Percentiles rank a stretch among this genome's conserved stretches.
Evolutionary conservation across 805 yeast species (phyloP).

Genomic region (Wickerhamomyces kurtzmanii): DNA sequence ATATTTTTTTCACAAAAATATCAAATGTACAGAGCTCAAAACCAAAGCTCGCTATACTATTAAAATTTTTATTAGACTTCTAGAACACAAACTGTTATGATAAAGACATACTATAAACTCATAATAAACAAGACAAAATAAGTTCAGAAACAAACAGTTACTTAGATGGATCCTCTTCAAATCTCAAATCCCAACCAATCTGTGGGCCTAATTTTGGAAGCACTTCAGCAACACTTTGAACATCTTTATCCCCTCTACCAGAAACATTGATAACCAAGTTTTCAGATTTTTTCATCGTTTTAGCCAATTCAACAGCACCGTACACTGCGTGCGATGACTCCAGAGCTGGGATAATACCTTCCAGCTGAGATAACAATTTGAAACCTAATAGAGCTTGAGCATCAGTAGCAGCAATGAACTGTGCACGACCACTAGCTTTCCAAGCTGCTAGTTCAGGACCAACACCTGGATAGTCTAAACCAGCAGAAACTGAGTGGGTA

Average conservation of each 20-base stretch:
- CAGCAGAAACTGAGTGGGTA: conserved; percentile 97
- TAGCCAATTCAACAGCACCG: conserved; percentile 85
- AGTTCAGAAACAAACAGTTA: too few species aligned
- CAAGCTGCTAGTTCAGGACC: conserved; percentile 97
- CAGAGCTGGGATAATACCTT: conserved; percentile 97
- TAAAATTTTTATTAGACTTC: too few species aligned
- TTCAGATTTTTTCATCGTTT: conserved; percentile 69
- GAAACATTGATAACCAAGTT: conserved; percentile 83
- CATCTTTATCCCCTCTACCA: conserved; percentile 99
- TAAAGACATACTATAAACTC: too few species aligned
- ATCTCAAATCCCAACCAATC: conserved; percentile 95
- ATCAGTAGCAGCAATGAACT: conserved; percentile 87
- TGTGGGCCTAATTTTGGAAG: conserved; percentile 83
- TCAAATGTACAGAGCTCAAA: too few species aligned
- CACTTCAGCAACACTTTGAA: conserved; percentile 92
- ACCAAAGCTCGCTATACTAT: too few species aligned
- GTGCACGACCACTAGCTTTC: conserved; percentile 91
- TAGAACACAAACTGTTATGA: too few species aligned
- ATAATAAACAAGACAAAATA: too few species aligned
- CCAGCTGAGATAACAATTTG: conserved; percentile 78
- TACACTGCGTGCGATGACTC: conserved; percentile 95
- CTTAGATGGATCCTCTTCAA: conserved; percentile 38
- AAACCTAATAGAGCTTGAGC: conserved; percentile 93
- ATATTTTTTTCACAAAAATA: too few species aligned
- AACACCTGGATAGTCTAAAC: conserved; percentile 98